Evolutionary conservation across 2,329 filamentous ascomycete species (phyloP).

Genomic region (Phyllosticta citriasiana): DNA sequence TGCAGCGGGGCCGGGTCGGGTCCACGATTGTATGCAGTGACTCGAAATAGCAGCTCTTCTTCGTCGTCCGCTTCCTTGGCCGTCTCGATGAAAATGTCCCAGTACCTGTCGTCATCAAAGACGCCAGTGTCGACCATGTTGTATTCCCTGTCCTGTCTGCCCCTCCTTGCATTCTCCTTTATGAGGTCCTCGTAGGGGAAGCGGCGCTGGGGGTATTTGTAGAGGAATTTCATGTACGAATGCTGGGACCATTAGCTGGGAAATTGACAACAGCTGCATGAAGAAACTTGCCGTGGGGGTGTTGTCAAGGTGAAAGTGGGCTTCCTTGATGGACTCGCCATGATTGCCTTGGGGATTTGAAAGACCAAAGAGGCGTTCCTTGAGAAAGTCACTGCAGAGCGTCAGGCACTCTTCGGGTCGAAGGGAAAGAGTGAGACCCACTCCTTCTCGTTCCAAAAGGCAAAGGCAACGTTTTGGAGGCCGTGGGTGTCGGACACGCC

Average conservation of each 20-base stretch:
- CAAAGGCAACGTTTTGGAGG: constrained; percentile 83
- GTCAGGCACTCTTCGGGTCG: constrained; percentile 28
- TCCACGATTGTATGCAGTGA: constrained; percentile 93
- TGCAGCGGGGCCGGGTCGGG: constrained; percentile 84
- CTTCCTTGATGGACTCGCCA: constrained; percentile 93
- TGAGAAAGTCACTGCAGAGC: constrained; percentile 65
- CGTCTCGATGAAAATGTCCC: constrained; percentile 95
- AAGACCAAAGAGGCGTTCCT: constrained; percentile 88
- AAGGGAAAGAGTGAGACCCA: constrained; percentile 34
- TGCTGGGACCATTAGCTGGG: constrained; percentile 45
- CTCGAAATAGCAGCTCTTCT: constrained; percentile 84
- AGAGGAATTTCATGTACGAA: constrained; percentile 98
- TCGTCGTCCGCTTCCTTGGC: constrained; percentile 89
- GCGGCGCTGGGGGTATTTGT: constrained; percentile 87
- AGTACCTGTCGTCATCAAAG: constrained; percentile 85
- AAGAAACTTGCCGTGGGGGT: constrained; percentile 54
- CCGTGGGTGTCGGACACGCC: constrained; percentile 92
- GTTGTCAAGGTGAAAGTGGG: constrained; percentile 93
- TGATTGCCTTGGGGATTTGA: constrained; percentile 97
- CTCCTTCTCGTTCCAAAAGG: constrained; percentile 98
- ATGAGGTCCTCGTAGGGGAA: constrained; percentile 89
- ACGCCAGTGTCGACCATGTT: constrained; percentile 82
- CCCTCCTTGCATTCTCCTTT: constrained; percentile 69
- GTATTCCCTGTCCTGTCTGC: constrained; percentile 74
- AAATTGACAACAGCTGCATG: constrained; percentile 16